Evolutionary conservation across 2,329 filamentous ascomycete species (phyloP).

Genomic region (Stachybotrys echinatus): DNA sequence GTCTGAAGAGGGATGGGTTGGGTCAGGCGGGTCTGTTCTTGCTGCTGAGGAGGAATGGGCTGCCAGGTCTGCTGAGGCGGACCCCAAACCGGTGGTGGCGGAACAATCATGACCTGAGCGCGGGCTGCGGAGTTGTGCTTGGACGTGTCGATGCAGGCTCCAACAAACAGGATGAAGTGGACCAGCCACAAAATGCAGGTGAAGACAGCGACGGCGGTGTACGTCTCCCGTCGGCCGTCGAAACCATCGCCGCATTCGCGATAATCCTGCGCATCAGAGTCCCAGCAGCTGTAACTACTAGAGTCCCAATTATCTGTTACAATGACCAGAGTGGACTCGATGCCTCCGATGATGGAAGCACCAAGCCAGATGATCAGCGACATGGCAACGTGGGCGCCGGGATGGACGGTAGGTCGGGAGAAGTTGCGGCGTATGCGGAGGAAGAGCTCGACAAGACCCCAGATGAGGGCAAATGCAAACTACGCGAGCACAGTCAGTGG

Average conservation of each 20-base stretch:
- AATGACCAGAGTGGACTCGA: constrained; percentile 13
- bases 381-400: constrained; percentile 36
- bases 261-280: constrained; percentile 5
- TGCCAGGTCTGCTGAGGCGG: constrained; percentile 23
- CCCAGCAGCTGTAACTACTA: constrained; percentile 5
- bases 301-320: constrained; percentile 4
- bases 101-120: constrained; percentile 18
- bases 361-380: constrained; percentile 36
- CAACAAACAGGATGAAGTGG: constrained; percentile 33
- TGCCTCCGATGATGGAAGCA: constrained; percentile 17
- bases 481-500: constrained; percentile 9
- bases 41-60: constrained; percentile 12
- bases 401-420: constrained; percentile 29
- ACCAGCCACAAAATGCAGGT: constrained; percentile 18
- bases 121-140: constrained; percentile 18
- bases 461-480: constrained; percentile 29
- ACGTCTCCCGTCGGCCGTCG: constrained; percentile 6
- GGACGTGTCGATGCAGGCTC: constrained; percentile 32
- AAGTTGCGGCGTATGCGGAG: constrained; percentile 25
- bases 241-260: constrained; percentile 2
- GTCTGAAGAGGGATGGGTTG: no score
- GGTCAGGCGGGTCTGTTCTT: no score
- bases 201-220: constrained; percentile 15
- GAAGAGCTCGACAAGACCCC: constrained; percentile 33
- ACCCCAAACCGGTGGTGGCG: constrained; percentile 21